These are phyloP conservation scores for Backusella tuberculispora DNA, from an alignment of 192 early-diverging fungal species.

Conservation along the genomic window DNA sequence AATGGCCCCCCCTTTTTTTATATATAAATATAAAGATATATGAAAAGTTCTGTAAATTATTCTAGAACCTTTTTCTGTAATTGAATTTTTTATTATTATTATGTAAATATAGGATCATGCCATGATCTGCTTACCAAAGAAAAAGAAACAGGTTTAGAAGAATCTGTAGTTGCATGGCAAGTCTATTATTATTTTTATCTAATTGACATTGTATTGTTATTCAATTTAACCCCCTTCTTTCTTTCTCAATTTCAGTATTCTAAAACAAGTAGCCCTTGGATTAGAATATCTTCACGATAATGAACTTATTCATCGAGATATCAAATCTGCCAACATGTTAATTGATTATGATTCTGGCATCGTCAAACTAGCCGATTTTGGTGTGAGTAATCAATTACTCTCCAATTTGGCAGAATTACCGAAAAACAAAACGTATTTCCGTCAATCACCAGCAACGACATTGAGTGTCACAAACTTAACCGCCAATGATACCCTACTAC, in stretches of 20 bases:
- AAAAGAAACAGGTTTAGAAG: conserved; percentile 26
- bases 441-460: neutral
- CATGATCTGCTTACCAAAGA: conserved; percentile 25
- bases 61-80: neutral
- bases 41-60: too few species aligned
- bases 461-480: too few species aligned
- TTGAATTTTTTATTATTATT: neutral
- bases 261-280: conserved; percentile 53
- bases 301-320: conserved; percentile 68
- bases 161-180: conserved; percentile 34
- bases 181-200: neutral
- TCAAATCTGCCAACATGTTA: conserved; percentile 72
- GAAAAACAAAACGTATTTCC: neutral
- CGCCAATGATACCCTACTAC: too few species aligned
- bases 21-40: neutral
- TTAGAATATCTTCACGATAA: conserved; percentile 68
- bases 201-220: neutral
- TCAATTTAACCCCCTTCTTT: neutral
- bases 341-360: conserved; percentile 58
- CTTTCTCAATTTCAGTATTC: conserved; percentile 18
- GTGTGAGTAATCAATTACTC: conserved; percentile 29
- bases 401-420: conserved; percentile 6
- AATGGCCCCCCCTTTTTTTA: neutral
- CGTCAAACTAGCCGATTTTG: conserved; percentile 68
- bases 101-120: conserved; percentile 30